Base-by-base conservation (phyloP, 495 filamentous ascomycete genomes). In the Annulohypoxylon moriforme region DNA sequence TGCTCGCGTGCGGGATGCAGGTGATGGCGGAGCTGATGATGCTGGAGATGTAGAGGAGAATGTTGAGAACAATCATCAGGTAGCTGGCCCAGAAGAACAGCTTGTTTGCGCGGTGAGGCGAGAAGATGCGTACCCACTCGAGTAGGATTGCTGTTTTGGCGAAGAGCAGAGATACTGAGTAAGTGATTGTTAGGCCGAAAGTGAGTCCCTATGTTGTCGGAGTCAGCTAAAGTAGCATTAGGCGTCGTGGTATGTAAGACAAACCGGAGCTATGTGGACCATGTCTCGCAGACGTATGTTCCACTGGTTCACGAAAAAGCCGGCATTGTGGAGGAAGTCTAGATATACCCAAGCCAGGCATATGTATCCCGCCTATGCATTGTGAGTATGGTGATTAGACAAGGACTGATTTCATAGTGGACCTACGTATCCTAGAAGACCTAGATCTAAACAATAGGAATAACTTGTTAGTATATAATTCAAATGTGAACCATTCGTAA, bases 11-110 rank as follows among this genome's bases (percentile, higher is more conserved):
- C 0, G 84, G 85, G 4, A 60, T 71, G 60, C 85, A 88, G 38
- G 81, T 75, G 33, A 86, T 81, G 5, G 80, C 73, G 0, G 73
- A 73, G 1, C 78, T 75, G 24, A 88, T 55, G 8, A 85, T 62
- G 34, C 79, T 84, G 0, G 78, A 67, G 10, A 82, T 55, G 29
- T 83, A 70, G 46, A 85, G 79, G 0, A 77, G 8, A 1, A 81
- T 56, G 50, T 83, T 82, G 2, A 84, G 25, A 1, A 71, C 68
- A 29, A 85, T 80, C 1, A 81, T 61, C 18, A 72, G 53, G 40
- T 75, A 81, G n/a, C 75, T 69, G 4, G 73, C 55, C 3, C 44
- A 77, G 59, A 57, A 78, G 60, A 77, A 73, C 0, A 18, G 4
- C 25, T 71, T 65, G n/a, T 68, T 59, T 3, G 25, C 47, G 22